These are phyloP conservation scores for Phytophthora podocarpi DNA, from an alignment of 352 stramenopile species.

Conservation along the genomic window DNA sequence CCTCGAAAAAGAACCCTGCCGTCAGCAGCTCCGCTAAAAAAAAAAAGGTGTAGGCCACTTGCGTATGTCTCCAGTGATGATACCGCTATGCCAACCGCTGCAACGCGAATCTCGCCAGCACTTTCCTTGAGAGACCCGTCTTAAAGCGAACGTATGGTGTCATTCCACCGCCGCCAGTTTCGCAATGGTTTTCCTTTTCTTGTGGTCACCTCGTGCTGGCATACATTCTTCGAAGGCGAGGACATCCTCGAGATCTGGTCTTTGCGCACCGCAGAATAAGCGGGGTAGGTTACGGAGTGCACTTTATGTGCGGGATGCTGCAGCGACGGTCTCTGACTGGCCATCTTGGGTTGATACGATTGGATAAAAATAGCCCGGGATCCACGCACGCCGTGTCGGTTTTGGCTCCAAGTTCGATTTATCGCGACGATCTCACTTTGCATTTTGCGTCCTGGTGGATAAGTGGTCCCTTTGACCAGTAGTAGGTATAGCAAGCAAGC, in stretches of 20 bases:
- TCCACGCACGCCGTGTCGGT: constrained; percentile 18
- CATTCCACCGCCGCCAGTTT: not conserved
- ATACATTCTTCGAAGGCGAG: too few relatives aligned
- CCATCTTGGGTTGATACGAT: constrained; percentile 9
- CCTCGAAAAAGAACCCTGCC: constrained; percentile 24
- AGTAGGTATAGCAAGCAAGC: not conserved
- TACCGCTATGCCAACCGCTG: too few relatives aligned
- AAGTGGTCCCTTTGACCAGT: not conserved
- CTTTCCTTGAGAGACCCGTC: not conserved
- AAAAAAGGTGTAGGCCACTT: too few relatives aligned
- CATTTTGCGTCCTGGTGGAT: constrained; percentile 16
- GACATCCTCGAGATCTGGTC: too few relatives aligned
- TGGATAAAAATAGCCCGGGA: constrained; percentile 31
- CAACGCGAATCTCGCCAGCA: too few relatives aligned
- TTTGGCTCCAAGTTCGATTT: constrained; percentile 13
- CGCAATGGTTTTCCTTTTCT: constrained; percentile 17
- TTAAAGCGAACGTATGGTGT: too few relatives aligned
- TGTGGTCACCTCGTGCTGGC: constrained; percentile 1
- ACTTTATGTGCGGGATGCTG: constrained; percentile 15
- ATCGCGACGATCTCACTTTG: constrained; percentile 26
- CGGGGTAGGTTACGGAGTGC: constrained; percentile 9
- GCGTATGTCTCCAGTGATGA: too few relatives aligned
- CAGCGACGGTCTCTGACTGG: not conserved
- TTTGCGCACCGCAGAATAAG: constrained; percentile 2
- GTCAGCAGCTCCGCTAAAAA: too few relatives aligned